Percentiles rank a stretch among this genome's conserved stretches.
These are phyloP conservation scores for Metarhizium robertsii DNA, from an alignment of 2,329 filamentous ascomycete species.

Conservation along the genomic window DNA sequence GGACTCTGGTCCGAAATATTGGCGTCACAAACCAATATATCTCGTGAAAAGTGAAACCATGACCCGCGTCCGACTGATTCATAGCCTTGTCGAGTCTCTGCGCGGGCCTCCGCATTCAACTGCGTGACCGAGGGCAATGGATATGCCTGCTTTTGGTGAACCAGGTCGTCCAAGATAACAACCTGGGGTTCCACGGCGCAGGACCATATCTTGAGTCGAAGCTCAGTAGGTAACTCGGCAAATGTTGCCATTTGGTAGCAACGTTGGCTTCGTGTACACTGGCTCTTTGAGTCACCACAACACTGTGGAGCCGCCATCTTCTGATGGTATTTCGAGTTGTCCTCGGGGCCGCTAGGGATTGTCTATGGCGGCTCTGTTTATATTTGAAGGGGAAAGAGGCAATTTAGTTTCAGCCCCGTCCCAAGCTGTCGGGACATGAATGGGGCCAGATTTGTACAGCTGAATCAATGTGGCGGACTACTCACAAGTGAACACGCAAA, in stretches of 20 bases:
- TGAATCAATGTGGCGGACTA: background rate
- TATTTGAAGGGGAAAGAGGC: background rate
- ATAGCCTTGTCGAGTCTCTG: slow-evolving; percentile 24
- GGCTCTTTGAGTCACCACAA: background rate
- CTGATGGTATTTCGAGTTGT: background rate
- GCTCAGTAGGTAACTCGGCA: slow-evolving; percentile 23
- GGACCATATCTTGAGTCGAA: slow-evolving; percentile 29
- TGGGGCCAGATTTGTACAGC: slow-evolving; percentile 1
- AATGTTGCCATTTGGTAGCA: slow-evolving; percentile 11
- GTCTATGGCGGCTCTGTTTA: background rate
- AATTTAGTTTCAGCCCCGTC: background rate
- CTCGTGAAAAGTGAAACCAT: slow-evolving; percentile 25
- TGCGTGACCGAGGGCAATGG: slow-evolving; percentile 26
- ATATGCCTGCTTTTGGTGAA: slow-evolving; percentile 20
- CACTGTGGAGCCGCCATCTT: slow-evolving; percentile 3
- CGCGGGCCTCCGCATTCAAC: slow-evolving; percentile 25
- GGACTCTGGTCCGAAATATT: slow-evolving; percentile 23
- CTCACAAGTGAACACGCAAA: background rate
- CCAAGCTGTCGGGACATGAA: background rate
- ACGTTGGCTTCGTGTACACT: background rate
- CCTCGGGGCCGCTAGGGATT: background rate
- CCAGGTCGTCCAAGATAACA: slow-evolving; percentile 25
- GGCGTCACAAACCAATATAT: slow-evolving; percentile 29
- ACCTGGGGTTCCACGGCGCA: slow-evolving; percentile 26
- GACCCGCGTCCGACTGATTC: slow-evolving; percentile 25